Evolutionary conservation across 2,329 filamentous ascomycete genomes (phyloP).

Genomic region (Huntiella abstrusa): DNA sequence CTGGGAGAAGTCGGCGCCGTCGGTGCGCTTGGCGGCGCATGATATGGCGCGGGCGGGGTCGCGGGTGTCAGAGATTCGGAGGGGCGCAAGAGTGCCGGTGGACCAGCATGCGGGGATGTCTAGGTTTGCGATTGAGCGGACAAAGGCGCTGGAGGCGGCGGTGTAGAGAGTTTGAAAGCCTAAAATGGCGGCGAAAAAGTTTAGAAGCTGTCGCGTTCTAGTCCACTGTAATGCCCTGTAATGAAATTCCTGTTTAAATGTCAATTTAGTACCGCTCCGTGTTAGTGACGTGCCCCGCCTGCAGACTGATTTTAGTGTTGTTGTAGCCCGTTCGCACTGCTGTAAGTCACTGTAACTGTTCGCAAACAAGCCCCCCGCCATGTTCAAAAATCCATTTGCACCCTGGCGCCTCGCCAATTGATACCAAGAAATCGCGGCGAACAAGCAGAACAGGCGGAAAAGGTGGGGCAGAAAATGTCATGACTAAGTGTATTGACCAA

Average conservation of each 20-base stretch:
- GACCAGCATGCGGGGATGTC: slow-evolving; percentile 8
- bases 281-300: neutral
- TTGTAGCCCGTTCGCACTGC: neutral
- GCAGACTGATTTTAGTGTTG: neutral
- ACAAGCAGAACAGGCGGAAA: neutral
- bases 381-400: neutral
- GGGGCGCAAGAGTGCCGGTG: slow-evolving; percentile 2
- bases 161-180: neutral
- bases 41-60: slow-evolving; percentile 6
- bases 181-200: neutral
- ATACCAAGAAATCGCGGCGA: neutral
- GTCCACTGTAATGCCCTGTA: neutral
- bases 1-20: slow-evolving; percentile 34
- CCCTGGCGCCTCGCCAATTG: neutral
- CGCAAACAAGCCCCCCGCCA: neutral
- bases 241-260: too few relatives aligned
- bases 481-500: slow-evolving; percentile 9
- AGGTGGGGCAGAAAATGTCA: slow-evolving; percentile 3
- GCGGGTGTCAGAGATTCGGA: slow-evolving; percentile 5
- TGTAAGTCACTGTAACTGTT: neutral
- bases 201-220: neutral
- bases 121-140: slow-evolving; percentile 7
- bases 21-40: slow-evolving; percentile 1
- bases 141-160: neutral
- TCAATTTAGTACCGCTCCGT: too few relatives aligned